These are phyloP conservation scores for Suillus brevipes DNA, from an alignment of 768 basidiomycete species.

Conservation along the genomic window DNA sequence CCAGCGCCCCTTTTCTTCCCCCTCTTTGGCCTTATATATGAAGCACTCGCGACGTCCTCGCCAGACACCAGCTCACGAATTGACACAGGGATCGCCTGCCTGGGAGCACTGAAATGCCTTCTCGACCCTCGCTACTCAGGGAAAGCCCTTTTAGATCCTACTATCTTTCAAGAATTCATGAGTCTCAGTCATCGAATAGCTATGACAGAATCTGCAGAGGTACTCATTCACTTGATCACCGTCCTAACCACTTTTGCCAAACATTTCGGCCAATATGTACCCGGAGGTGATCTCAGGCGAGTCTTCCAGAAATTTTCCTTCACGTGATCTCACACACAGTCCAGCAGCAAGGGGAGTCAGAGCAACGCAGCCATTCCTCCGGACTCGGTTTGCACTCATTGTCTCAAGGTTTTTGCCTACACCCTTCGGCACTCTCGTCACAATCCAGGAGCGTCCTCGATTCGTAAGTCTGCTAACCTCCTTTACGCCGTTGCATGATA, in stretches of 20 bases:
- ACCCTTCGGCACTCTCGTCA: slow-evolving; percentile 73
- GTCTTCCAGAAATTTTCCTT: slow-evolving; percentile 5
- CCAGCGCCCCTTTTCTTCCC: slow-evolving; percentile 85
- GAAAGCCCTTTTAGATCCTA: slow-evolving; percentile 73
- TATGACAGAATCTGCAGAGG: slow-evolving; percentile 74
- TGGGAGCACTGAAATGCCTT: slow-evolving; percentile 79
- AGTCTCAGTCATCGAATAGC: slow-evolving; percentile 87
- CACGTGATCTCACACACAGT: slow-evolving; percentile 1
- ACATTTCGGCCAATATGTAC: slow-evolving; percentile 32
- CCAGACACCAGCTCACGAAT: slow-evolving; percentile 53
- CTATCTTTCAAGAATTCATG: slow-evolving; percentile 87
- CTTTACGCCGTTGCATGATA: slow-evolving; percentile 7
- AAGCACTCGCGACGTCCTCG: slow-evolving; percentile 71
- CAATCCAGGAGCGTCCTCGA: slow-evolving; percentile 47
- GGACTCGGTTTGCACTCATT: slow-evolving; percentile 53
- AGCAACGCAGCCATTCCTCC: slow-evolving; percentile 38
- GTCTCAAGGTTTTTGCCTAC: slow-evolving; percentile 81
- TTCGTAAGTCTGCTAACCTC: slow-evolving; percentile 40
- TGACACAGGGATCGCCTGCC: slow-evolving; percentile 55
- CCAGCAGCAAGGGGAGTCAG: slow-evolving; percentile 26
- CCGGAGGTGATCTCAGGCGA: slow-evolving; percentile 24
- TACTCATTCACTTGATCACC: slow-evolving; percentile 73
- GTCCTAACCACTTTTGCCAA: slow-evolving; percentile 60
- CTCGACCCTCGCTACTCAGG: slow-evolving; percentile 81
- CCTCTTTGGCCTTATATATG: slow-evolving; percentile 92